Conservation (phyloP, 192 early-diverging fungal species). For the Rhizophagus sp. region DNA sequence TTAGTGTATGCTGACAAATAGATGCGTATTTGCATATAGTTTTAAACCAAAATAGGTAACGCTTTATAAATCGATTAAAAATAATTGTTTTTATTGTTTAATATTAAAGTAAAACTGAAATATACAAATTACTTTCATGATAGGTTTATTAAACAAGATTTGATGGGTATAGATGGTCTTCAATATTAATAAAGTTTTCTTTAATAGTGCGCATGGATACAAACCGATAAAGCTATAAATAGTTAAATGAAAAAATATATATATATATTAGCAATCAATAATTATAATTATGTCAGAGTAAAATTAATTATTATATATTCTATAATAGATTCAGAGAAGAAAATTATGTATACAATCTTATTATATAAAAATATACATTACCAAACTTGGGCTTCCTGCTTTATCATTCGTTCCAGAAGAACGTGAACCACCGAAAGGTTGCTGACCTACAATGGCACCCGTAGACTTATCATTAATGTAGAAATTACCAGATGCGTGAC, state of each 20-base stretch:
- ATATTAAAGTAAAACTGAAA: too few species aligned
- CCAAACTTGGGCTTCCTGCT: constrained; percentile 79
- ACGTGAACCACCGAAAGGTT: constrained; percentile 95
- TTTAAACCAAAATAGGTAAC: not conserved
- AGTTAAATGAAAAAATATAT: not conserved
- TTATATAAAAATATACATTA: constrained; percentile 19
- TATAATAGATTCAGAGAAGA: not conserved
- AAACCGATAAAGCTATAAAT: constrained; percentile 73
- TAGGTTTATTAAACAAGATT: constrained; percentile 53
- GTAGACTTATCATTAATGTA: constrained; percentile 99
- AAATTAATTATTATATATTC: not conserved
- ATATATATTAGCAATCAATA: not conserved
- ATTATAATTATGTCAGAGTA: not conserved
- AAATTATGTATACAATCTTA: not conserved
- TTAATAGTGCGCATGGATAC: constrained; percentile 93
- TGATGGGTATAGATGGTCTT: constrained; percentile 83
- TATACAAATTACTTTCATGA: too few species aligned
- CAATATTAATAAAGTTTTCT: constrained; percentile 88
- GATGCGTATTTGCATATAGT: not conserved
- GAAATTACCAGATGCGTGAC: constrained; percentile 94
- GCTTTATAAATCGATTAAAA: too few species aligned
- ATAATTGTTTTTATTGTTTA: too few species aligned
- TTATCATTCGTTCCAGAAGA: constrained; percentile 99
- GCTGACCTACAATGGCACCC: constrained; percentile 96
- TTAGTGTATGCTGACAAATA: constrained; percentile 43